Evolutionary conservation across 768 basidiomycete genomes (phyloP), one percentile per base, ranked within the genome.

Genomic region (Vishniacozyma victoriae): DNA sequence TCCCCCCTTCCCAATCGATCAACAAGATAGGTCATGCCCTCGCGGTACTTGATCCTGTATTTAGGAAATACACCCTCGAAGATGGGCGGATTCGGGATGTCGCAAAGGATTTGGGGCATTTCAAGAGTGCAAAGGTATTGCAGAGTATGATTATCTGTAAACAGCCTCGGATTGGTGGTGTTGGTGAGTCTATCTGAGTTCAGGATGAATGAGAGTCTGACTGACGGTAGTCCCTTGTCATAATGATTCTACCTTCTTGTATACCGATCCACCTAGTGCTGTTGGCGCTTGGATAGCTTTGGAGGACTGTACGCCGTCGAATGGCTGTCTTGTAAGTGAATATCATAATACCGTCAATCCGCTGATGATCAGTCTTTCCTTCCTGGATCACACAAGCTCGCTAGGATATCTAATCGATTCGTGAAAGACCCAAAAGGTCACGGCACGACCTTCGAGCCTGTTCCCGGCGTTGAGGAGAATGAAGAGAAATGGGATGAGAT

Each of bases 131-230:
- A 15, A 24, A 57, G 85, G 91, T 87, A 2, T 75, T 92, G 25
- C 90, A 93, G 65, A 88, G 86, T 2, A 95, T 95, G 91, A 77
- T 93, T 25, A 99, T 97, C 52, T 90, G 84, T 61, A 97, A 97
- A 72, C 91, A 96, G 66, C 82, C 87, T 4, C 77, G 84, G 46
- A 92, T 97, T 20, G 93, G 95, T 1, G 90, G 90, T 2, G 82
- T 86, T 80, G 90, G 90, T 90, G 48, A 55, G 74, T 55, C 16
- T 15, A 18, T 20, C 48, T 22, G 42, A 37, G 19, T 12, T 20
- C 27, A 40, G 27, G 36, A 11, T 20, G 35, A 27, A 36, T 18
- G 20, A 26, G 12, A 41, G 37, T 25, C 16, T 6, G 26, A 27
- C 36, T 26, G 25, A 26, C 9, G 24, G 4, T 42, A 87, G 95